Evolutionary conservation across 768 basidiomycete genomes (phyloP).

Genomic region (Hortiboletus flavorubellus): DNA sequence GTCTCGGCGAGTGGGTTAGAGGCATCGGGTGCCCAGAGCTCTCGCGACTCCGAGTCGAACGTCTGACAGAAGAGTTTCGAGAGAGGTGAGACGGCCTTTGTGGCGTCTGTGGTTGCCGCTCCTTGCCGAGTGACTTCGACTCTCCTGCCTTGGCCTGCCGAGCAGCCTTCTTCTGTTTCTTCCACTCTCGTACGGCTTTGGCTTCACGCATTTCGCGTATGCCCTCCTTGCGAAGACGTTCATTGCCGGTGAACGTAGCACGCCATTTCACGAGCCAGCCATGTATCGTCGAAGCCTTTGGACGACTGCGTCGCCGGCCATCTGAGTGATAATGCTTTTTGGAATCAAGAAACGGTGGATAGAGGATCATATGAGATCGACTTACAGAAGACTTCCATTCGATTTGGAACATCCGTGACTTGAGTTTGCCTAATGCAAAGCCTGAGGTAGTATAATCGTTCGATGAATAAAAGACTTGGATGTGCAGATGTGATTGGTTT

Average conservation of each 20-base stretch:
- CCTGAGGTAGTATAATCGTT: neutral
- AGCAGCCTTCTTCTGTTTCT: slow-evolving; percentile 25
- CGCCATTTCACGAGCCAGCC: slow-evolving; percentile 81
- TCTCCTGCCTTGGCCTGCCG: slow-evolving; percentile 15
- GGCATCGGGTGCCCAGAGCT: slow-evolving; percentile 12
- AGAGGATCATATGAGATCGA: slow-evolving; percentile 1
- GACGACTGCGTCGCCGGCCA: slow-evolving; percentile 44
- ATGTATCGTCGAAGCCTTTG: slow-evolving; percentile 58
- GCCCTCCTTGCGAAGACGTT: slow-evolving; percentile 58
- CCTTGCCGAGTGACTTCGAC: slow-evolving; percentile 15
- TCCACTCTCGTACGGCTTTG: slow-evolving; percentile 29
- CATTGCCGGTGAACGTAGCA: slow-evolving; percentile 65
- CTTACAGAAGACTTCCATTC: slow-evolving; percentile 35
- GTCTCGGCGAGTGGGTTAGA: slow-evolving; percentile 16
- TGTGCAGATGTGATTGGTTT: slow-evolving; percentile 5
- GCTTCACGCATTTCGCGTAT: slow-evolving; percentile 71
- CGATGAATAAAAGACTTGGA: slow-evolving; percentile 8
- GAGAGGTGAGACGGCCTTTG: slow-evolving; percentile 5
- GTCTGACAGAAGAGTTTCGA: slow-evolving; percentile 10
- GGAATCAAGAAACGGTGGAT: neutral
- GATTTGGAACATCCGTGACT: slow-evolving; percentile 25
- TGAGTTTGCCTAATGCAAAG: neutral
- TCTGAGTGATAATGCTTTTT: slow-evolving; percentile 33
- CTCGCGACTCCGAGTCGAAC: slow-evolving; percentile 1
- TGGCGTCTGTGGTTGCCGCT: slow-evolving; percentile 9